Conservation (phyloP, 148 eudicot species). For the Suaeda aralocaspica region DNA sequence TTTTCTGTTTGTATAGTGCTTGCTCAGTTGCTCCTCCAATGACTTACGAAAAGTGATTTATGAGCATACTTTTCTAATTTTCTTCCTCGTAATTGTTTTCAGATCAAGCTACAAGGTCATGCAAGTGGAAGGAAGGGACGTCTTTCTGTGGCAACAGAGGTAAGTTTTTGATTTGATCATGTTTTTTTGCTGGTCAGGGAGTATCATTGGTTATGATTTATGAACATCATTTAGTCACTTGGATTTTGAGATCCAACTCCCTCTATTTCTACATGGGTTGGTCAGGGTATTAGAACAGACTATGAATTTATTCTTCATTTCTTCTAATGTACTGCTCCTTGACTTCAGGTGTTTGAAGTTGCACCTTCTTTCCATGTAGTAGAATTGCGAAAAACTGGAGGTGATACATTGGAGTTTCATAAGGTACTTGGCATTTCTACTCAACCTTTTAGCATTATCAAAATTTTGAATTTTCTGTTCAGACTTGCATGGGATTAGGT, state of each 20-base stretch:
- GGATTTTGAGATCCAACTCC: too few relatives aligned
- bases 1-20: too few relatives aligned
- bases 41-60: too few relatives aligned
- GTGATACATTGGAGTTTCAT: conserved; percentile 88
- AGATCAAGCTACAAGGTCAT: conserved; percentile 93
- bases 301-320: too few relatives aligned
- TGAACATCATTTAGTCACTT: too few relatives aligned
- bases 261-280: too few relatives aligned
- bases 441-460: not conserved
- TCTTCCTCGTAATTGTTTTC: conserved; percentile 21
- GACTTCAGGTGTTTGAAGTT: conserved; percentile 72
- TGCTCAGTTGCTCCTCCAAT: too few relatives aligned
- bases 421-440: conserved; percentile 28
- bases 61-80: not conserved
- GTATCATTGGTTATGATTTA: too few relatives aligned
- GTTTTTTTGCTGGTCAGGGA: not conserved
- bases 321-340: not conserved
- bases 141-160: conserved; percentile 95
- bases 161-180: conserved; percentile 22
- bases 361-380: conserved; percentile 91
- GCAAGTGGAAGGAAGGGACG: conserved; percentile 89
- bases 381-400: conserved; percentile 81
- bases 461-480: not conserved
- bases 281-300: too few relatives aligned
- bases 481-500: not conserved